Conservation (phyloP, 225 moss, liverwort and hornwort species). For the Pseudisothecium myosuroides region DNA sequence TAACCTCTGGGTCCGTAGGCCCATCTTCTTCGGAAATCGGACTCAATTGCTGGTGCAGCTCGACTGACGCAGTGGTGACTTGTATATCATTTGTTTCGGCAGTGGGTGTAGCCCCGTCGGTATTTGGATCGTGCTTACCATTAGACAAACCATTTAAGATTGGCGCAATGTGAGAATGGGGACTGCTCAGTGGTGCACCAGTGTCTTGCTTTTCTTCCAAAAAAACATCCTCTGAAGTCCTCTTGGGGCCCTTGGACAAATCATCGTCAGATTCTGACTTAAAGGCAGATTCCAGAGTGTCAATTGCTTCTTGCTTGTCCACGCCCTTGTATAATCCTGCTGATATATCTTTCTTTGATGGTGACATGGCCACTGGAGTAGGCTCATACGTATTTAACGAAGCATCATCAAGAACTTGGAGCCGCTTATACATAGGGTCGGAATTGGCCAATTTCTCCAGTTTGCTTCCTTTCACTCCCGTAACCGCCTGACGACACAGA, state of each 20-base stretch:
- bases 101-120: background rate
- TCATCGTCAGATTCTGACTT: conserved; percentile 6
- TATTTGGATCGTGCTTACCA: background rate
- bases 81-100: background rate
- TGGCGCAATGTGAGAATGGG: background rate
- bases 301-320: conserved; percentile 5
- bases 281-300: conserved; percentile 4
- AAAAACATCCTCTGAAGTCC: background rate
- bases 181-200: background rate
- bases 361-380: background rate
- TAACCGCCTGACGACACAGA: conserved; percentile 18
- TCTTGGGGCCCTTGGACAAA: background rate
- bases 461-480: conserved; percentile 33
- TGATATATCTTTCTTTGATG: background rate
- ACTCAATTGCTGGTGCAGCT: background rate
- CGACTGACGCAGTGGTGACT: background rate
- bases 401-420: conserved; percentile 18
- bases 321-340: background rate
- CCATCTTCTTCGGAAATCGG: background rate
- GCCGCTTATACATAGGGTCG: conserved; percentile 33
- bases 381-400: conserved; percentile 3
- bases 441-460: conserved; percentile 33
- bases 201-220: background rate
- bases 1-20: conserved; percentile 33
- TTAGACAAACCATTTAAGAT: background rate